phyloP scores from a whole-genome alignment of 2,329 filamentous ascomycete species.

The Coniella vitis region DNA sequence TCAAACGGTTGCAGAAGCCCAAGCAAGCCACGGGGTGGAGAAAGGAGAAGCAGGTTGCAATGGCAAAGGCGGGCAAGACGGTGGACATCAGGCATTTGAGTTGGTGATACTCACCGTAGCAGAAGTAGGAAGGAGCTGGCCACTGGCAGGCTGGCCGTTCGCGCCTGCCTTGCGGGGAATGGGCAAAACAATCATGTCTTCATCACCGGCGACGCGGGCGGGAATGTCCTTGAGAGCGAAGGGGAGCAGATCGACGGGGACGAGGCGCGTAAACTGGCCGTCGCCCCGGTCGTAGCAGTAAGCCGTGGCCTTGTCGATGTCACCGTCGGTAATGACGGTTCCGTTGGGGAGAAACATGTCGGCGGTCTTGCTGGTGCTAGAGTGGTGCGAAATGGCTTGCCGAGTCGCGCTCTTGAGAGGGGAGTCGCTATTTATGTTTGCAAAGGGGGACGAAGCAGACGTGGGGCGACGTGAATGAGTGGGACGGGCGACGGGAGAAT shows the following conservation, averaged over 20 bases:
- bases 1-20: background rate
- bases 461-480: no score
- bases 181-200: slow-evolving; percentile 42
- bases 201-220: slow-evolving; percentile 28
- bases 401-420: background rate
- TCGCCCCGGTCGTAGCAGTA: slow-evolving; percentile 50
- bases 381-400: background rate
- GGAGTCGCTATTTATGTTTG: background rate
- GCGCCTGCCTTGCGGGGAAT: slow-evolving; percentile 30
- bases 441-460: no score
- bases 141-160: slow-evolving; percentile 32
- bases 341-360: slow-evolving; percentile 10
- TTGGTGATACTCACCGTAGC: slow-evolving; percentile 31
- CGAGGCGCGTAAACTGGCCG: slow-evolving; percentile 46
- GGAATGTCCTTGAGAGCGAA: slow-evolving; percentile 35
- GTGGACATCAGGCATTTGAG: background rate
- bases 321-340: slow-evolving; percentile 16
- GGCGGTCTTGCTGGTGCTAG: background rate
- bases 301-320: slow-evolving; percentile 29
- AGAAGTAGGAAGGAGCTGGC: slow-evolving; percentile 24
- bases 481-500: no score
- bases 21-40: background rate
- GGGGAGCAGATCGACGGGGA: slow-evolving; percentile 49
- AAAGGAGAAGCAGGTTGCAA: background rate
- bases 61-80: background rate